Base-by-base conservation (phyloP, 192 early-diverging fungal genomes). In the Umbelopsis ramanniana region DNA sequence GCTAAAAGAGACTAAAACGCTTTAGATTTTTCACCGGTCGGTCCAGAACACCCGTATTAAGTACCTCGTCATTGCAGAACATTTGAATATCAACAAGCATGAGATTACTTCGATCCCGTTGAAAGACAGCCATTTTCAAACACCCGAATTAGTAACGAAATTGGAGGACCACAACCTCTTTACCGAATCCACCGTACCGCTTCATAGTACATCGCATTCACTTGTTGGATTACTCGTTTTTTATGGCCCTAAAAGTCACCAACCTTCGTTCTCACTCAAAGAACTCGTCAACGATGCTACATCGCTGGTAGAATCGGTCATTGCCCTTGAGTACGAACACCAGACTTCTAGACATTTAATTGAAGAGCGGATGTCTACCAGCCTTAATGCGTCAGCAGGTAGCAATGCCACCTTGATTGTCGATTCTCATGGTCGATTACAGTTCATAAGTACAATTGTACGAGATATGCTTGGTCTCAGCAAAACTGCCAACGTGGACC, bases 391-490 rank as follows among this genome's bases (percentile, higher is more conserved):
- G 22, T 35, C 21, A 3, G 7, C 33, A 6, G 69, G 29, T 19
- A 35, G 24, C 12, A 46, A 52, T 24, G 21, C 48, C 22, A 70
- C 48, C 37, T 52, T 70, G 9, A 54, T 70, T 50, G 69, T 70
- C 23, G 48, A 70, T 6, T 9, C 3, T 6, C 47, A 52, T 9
- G 69, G 69, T 19, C 21, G 19, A 29, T n/a, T 54, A 19, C 23
- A 12, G 22, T 70, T 37, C 37, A 24, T 70, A 2, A 70, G 17
- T 17, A 23, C 21, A 2, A 12, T 53, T n/a, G 47, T 54, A 21
- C 33, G 69, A 1, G 35, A 52, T 10, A 4, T 70, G 29, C 38
- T 70, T 29, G 46, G 69, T 10, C 48, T 70, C 12, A 12, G 2
- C 6, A 54, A 21, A 40, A 0, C 5, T 21, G 69, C 52, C n/a